Evolutionary conservation across 2,329 filamentous ascomycete species (phyloP), one percentile per base, ranked within the genome.

Genomic region (Trichothecium roseum): DNA sequence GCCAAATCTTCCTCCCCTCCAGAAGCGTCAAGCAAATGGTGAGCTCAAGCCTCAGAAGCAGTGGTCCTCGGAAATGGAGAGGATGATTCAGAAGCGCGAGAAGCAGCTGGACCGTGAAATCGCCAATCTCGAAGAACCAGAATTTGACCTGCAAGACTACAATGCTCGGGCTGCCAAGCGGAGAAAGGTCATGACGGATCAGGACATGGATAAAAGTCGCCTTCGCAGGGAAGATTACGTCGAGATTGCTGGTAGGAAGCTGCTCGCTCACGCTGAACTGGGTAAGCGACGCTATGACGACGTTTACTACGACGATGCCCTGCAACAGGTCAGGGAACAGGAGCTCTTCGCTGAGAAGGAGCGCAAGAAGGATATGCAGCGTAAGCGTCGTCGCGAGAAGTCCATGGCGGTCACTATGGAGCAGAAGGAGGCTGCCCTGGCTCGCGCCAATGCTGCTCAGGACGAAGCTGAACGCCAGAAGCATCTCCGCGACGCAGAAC

Each of bases 341-440:
- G 89, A 95, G 56, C 70, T 95, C 7, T 82, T 83, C 41, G 87
- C 89, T 41, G 91, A 98, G 59, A 98, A 98, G 63, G 91, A 98
- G 61, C 85, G 91, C 45, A 98, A 98, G 68, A 98, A 98, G 66
- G 91, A 98, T 53, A 96, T 98, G 86, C 91, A 98, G 57, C 83
- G 91, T 43, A 98, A 96, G 65, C 78, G 91, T 40, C 81, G 91
- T 30, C 82, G 91, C 14, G 89, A 96, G 56, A 95, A 95, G 64
- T 94, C 89, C 4, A 87, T 95, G 69, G 87, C 87, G 4, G 82
- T 93, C 40, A 89, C 87, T 6, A 83, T 93, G 48, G 89, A 95
- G 54, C 81, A 87, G 54, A 91, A 93, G 62, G 84, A 91, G 43
- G 76, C 82, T 4, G 84, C 86, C 4, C 68, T 94, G 30, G 78